These are phyloP conservation scores for Sugiyamaella novakii DNA, from an alignment of 1,139 yeast species.

Conservation along the genomic window DNA sequence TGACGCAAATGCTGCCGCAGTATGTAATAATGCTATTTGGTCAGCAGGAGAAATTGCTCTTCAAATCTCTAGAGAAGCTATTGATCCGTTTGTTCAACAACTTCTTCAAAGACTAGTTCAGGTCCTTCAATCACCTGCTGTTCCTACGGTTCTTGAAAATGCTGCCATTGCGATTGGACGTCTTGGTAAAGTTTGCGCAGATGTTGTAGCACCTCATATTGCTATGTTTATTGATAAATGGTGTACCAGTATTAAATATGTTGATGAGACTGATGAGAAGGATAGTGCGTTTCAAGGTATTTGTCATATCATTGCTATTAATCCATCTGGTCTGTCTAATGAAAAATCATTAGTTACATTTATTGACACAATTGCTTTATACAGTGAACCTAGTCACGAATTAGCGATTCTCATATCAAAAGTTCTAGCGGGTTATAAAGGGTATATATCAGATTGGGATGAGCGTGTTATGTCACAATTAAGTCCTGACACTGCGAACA, in stretches of 20 bases:
- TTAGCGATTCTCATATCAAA: conserved; percentile 39
- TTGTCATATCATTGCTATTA: conserved; percentile 61
- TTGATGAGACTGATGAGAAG: conserved; percentile 78
- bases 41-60: conserved; percentile 83
- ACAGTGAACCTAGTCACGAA: conserved; percentile 47
- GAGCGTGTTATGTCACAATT: conserved; percentile 30
- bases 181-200: conserved; percentile 68
- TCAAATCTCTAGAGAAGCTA: conserved; percentile 50
- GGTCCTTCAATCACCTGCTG: conserved; percentile 55
- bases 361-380: conserved; percentile 65
- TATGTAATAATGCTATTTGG: conserved; percentile 92
- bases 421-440: conserved; percentile 44
- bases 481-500: conserved; percentile 27
- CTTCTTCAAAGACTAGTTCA: conserved; percentile 66
- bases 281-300: conserved; percentile 79
- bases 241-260: conserved; percentile 64
- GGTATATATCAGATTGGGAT: conserved; percentile 41
- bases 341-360: conserved; percentile 54
- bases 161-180: conserved; percentile 95
- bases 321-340: conserved; percentile 66
- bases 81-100: conserved; percentile 60
- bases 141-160: conserved; percentile 66
- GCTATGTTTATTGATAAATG: conserved; percentile 61
- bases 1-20: conserved; percentile 42
- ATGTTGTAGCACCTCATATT: conserved; percentile 58